Evolutionary conservation across 1,284 basidiomycete genomes (phyloP), one percentile per base, ranked within the genome.

Genomic region (Exobasidium cylindrosporum): DNA sequence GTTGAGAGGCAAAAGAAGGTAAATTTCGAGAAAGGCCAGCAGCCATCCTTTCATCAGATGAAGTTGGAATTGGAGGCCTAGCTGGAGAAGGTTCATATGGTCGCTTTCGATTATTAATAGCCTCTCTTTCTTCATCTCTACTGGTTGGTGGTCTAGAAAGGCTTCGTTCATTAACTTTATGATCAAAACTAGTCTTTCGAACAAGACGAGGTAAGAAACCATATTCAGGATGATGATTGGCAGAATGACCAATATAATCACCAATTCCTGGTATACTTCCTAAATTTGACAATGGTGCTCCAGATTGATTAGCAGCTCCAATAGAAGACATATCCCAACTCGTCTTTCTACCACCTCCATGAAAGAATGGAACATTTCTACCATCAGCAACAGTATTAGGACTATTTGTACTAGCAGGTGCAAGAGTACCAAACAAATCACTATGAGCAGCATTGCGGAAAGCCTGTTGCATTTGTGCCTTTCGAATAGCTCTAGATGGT

Each of bases 171-270:
- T 61, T 40, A 28, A 79, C 77, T 53, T 77, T 78, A 68, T 79
- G 77, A 57, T 79, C 77, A 61, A 79, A 79, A 53, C 74, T 77
- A 3, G 77, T 79, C 69, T 79, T 79, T 30, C 77, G 73, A 21
- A 79, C 77, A 35, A 78, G 57, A 11, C 77, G 68, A 1, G 77
- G 77, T 40, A 79, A 52, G 65, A 79, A 79, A 30, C 77, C 77
- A 59, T 79, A 79, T 44, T 78, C 74, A 4, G 77, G 76, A 60
- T 79, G 74, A 53, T 77, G 74, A 62, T 79, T 79, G 31, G 72
- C 73, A 23, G 73, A 63, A 50, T 76, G 72, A 4, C 71, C 68
- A 47, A 73, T 66, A 59, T 70, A 79, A 61, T 79, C 76, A 31
- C 69, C 77, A 31, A 78, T 75, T 30, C 77, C 77, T 0, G 77